Evolutionary conservation across 2,329 filamentous ascomycete genomes (phyloP).

Genomic region (Bertia moriformis): DNA sequence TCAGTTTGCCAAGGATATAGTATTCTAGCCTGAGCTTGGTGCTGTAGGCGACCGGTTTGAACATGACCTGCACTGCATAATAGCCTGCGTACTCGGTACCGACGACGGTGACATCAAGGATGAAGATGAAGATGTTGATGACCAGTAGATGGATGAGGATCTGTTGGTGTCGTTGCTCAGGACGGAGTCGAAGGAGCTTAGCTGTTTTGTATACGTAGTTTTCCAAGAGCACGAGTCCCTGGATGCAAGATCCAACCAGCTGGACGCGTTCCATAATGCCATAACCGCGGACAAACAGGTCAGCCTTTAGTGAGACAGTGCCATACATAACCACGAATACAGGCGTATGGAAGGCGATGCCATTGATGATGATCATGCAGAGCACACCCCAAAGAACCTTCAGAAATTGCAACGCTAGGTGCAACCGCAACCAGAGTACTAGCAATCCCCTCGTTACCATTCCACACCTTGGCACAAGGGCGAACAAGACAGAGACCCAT

Average conservation of each 20-base stretch:
- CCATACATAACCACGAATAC: constrained; percentile 8
- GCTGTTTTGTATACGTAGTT: constrained; percentile 38
- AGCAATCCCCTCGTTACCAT: constrained; percentile 2
- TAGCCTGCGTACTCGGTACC: constrained; percentile 17
- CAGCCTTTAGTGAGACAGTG: constrained; percentile 17
- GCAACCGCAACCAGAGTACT: constrained; percentile 2
- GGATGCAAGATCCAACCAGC: constrained; percentile 29
- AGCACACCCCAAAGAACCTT: constrained; percentile 1
- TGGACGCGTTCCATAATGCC: constrained; percentile 21
- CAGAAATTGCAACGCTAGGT: neutral
- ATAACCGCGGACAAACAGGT: neutral
- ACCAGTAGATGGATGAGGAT: constrained; percentile 25
- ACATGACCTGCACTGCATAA: constrained; percentile 18
- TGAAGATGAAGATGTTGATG: constrained; percentile 26
- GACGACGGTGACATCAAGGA: constrained; percentile 25
- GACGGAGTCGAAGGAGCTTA: constrained; percentile 19
- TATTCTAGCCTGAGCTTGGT: constrained; percentile 32
- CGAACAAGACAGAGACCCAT: neutral
- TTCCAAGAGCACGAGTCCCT: constrained; percentile 26
- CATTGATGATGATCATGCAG: constrained; percentile 1
- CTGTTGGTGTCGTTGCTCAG: constrained; percentile 9
- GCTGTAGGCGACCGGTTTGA: constrained; percentile 21
- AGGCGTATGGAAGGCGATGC: neutral
- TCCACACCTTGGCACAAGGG: neutral
- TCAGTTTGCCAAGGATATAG: constrained; percentile 20